phyloP scores from a whole-genome alignment of 1,284 basidiomycete genomes.

The Ustilago xerochloae region DNA sequence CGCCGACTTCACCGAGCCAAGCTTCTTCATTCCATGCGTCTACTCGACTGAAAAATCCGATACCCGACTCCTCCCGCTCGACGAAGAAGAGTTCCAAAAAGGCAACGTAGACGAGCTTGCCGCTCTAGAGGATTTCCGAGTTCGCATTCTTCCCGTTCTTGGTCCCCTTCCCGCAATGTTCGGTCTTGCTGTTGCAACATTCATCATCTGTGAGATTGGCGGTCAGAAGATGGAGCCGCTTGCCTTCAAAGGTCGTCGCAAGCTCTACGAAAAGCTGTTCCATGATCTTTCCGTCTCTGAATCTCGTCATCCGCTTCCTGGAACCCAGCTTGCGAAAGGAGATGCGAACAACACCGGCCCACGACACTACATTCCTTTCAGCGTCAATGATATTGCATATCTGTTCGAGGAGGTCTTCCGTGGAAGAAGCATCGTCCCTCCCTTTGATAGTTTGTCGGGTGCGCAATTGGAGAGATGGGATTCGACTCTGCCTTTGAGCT shows the following conservation, averaged over 20 bases:
- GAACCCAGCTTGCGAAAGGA: background rate
- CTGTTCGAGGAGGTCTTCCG: slow-evolving; percentile 65
- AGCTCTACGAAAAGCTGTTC: slow-evolving; percentile 60
- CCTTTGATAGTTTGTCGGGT: slow-evolving; percentile 50
- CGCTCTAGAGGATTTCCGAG: slow-evolving; percentile 92
- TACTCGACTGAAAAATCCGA: slow-evolving; percentile 94
- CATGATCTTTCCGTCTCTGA: slow-evolving; percentile 42
- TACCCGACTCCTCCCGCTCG: slow-evolving; percentile 83
- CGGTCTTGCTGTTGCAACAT: slow-evolving; percentile 64
- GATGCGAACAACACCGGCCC: slow-evolving; percentile 14
- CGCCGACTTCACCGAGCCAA: slow-evolving; percentile 22
- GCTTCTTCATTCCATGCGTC: slow-evolving; percentile 71
- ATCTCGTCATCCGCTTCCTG: slow-evolving; percentile 32
- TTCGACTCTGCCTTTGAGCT: slow-evolving; percentile 58
- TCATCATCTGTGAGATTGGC: slow-evolving; percentile 64
- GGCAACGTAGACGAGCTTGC: slow-evolving; percentile 90
- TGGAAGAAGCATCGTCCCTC: slow-evolving; percentile 60
- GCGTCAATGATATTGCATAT: slow-evolving; percentile 62
- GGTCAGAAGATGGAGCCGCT: slow-evolving; percentile 62
- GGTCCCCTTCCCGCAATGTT: slow-evolving; percentile 71
- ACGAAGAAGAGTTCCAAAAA: slow-evolving; percentile 90
- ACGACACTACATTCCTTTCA: slow-evolving; percentile 55
- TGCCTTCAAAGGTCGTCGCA: slow-evolving; percentile 58
- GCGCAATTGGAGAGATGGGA: slow-evolving; percentile 63
- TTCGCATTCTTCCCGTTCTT: slow-evolving; percentile 86